Evolutionary conservation across 257 asterid species (phyloP).

Genomic region (Gentiana dahurica): DNA sequence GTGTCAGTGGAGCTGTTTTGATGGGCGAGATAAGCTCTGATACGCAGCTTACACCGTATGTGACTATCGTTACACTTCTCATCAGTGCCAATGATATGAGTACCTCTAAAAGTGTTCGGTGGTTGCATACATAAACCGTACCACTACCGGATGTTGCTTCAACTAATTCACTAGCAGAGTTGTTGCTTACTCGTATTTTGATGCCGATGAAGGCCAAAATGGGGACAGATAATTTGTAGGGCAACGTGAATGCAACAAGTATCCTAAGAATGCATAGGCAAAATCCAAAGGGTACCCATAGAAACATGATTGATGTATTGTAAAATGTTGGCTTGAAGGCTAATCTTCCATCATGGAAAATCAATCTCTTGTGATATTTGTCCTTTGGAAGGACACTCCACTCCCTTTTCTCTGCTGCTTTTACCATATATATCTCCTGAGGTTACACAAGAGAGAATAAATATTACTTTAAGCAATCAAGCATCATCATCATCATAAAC

Average conservation of each 20-base stretch:
- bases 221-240: constrained; percentile 16
- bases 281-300: constrained; percentile 24
- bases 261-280: constrained; percentile 16
- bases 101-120: constrained; percentile 22
- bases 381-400: constrained; percentile 20
- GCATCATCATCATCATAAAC: neutral
- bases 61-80: constrained; percentile 16
- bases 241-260: constrained; percentile 10
- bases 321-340: constrained; percentile 23
- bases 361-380: constrained; percentile 18
- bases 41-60: neutral
- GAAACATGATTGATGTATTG: constrained; percentile 14
- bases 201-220: constrained; percentile 18
- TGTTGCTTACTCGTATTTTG: neutral
- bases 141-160: constrained; percentile 2
- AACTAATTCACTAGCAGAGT: neutral
- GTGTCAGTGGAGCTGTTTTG: constrained; percentile 10
- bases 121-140: constrained; percentile 20
- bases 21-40: constrained; percentile 26
- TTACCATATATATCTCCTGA: constrained; percentile 23
- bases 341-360: constrained; percentile 28
- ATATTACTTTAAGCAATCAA: neutral
- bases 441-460: neutral
- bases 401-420: constrained; percentile 13
- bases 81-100: constrained; percentile 19